Evolutionary conservation across 1,284 basidiomycete species (phyloP), one percentile per base, ranked within the genome.

Genomic region (Chalciporus sp.): DNA sequence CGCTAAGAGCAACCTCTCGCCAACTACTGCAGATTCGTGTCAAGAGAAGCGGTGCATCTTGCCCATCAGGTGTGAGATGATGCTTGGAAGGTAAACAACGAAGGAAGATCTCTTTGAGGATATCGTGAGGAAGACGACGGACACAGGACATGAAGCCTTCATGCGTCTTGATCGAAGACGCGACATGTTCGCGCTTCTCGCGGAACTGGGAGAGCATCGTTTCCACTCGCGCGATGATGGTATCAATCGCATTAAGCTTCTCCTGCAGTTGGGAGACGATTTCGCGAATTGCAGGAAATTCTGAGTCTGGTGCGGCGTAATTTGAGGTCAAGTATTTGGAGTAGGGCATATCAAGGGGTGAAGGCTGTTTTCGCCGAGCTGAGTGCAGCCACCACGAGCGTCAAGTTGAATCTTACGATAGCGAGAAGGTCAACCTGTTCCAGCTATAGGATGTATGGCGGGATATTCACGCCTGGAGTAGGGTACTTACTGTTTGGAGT

Each of bases 91-190:
- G 66, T 8, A 74, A 60, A 58, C 72, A 73, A 16, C 61, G 61
- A 14, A 62, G 50, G 55, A 77, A 76, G 26, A 76, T 72, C 27
- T 72, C 65, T 4, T 66, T 61, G 1, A 77, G 60, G 28, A 74
- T 57, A 51, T 77, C 75, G 0, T 63, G 51, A 17, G 74, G 74
- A 17, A 61, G 29, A 10, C 66, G 58, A 7, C 70, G 66, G 28
- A 71, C 69, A 33, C 71, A 70, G 20, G 71, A 68, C 10, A 71
- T 43, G 3, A 67, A 51, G 4, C 64, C 62, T 20, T 43, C 46
- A 17, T 64, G 64, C 1, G n/a, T 41, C 5, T 46, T n/a, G 43
- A 62, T 62, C 9, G 66, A 68, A 17, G 33, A 27, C 11, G 41
- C 28, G 10, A 64, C 50, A 39, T 58, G 59, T n/a, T 41, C 7